Conservation (phyloP, 2,329 filamentous ascomycete species). For the Onygenales sp. region DNA sequence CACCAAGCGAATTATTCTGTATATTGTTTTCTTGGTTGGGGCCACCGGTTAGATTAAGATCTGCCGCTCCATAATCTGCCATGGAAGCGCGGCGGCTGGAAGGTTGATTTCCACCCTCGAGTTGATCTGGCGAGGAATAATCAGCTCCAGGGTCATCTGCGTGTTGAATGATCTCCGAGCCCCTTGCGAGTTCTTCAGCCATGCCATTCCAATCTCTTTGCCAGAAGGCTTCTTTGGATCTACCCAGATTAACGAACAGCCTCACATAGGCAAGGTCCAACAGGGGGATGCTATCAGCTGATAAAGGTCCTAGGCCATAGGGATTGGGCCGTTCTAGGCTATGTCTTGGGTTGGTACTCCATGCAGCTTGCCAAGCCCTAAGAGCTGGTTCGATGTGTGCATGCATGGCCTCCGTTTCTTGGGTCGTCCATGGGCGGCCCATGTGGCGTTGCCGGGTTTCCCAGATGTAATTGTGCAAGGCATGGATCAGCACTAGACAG, state of each 20-base stretch:
- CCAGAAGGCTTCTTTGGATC: conserved; percentile 90
- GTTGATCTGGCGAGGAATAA: conserved; percentile 20
- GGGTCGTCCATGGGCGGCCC: conserved; percentile 77
- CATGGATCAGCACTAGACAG: conserved; percentile 83
- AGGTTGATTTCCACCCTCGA: conserved; percentile 11
- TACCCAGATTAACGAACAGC: conserved; percentile 84
- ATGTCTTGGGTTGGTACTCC: conserved; percentile 78
- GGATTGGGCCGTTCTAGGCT: conserved; percentile 77
- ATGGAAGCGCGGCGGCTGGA: conserved; percentile 25
- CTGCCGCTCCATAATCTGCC: conserved; percentile 25
- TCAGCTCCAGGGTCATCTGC: conserved; percentile 30
- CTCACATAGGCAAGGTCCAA: conserved; percentile 87
- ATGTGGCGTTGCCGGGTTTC: conserved; percentile 87
- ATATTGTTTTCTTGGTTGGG: conserved; percentile 25
- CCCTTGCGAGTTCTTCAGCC: conserved; percentile 73
- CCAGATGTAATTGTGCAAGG: conserved; percentile 97
- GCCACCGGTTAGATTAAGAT: conserved; percentile 28
- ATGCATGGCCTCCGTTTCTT: conserved; percentile 94
- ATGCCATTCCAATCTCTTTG: conserved; percentile 87
- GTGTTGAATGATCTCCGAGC: conserved; percentile 65
- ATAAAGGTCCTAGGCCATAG: conserved; percentile 69
- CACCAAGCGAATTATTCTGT: conserved; percentile 19
- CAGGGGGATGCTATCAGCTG: conserved; percentile 82
- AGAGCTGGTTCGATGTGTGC: conserved; percentile 88
- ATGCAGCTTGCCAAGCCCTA: conserved; percentile 87